These are phyloP conservation scores for Buddleja alternifolia DNA, from an alignment of 257 asterid species.

Conservation along the genomic window DNA sequence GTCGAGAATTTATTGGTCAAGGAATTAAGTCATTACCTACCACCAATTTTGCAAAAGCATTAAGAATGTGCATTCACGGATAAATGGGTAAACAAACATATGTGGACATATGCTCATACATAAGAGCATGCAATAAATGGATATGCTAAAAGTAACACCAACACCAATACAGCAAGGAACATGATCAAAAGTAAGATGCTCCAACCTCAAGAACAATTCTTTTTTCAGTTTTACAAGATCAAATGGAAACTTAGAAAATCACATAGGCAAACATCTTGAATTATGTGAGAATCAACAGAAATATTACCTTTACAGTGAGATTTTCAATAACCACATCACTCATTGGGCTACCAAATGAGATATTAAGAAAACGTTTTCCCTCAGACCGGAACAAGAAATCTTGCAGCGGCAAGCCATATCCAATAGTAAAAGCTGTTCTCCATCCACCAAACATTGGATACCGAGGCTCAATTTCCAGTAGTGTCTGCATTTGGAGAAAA, in stretches of 20 bases:
- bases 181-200: not conserved
- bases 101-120: not conserved
- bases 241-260: not conserved
- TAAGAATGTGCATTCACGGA: not conserved
- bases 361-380: conserved; percentile 76
- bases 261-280: conserved; percentile 18
- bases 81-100: not conserved
- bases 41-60: not conserved
- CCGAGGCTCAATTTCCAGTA: conserved; percentile 93
- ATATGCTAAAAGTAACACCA: not conserved
- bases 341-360: conserved; percentile 83
- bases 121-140: conserved; percentile 11
- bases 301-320: conserved; percentile 78
- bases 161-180: conserved; percentile 10
- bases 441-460: conserved; percentile 99
- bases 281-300: conserved; percentile 22
- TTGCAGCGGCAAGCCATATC: conserved; percentile 86
- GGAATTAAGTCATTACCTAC: not conserved
- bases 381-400: conserved; percentile 86
- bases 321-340: conserved; percentile 82
- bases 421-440: conserved; percentile 94
- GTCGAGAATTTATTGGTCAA: not conserved
- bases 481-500: conserved; percentile 59
- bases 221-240: not conserved
- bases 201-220: not conserved